Percentiles rank a stretch among this genome's conserved stretches.
phyloP scores from a whole-genome alignment of 352 stramenopile genomes.

The Globisporangium uncinulatum region DNA sequence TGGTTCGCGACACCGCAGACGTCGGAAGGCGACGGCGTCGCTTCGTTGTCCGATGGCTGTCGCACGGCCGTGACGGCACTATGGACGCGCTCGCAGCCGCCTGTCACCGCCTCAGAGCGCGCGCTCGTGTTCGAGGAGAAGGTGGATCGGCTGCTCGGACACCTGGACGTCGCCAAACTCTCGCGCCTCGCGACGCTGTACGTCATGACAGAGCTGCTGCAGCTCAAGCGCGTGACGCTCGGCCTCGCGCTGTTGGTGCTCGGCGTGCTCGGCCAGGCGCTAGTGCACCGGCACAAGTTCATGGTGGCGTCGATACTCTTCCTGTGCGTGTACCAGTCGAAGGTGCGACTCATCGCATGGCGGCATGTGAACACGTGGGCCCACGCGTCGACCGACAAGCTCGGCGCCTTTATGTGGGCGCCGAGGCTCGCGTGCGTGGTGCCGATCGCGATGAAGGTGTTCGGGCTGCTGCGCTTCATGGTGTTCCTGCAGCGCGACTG shows the following conservation, averaged over 20 bases:
- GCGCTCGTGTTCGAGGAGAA: constrained; percentile 50
- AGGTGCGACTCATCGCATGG: constrained; percentile 34
- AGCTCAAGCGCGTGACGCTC: constrained; percentile 36
- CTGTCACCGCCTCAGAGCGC: background rate
- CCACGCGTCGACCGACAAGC: constrained; percentile 57
- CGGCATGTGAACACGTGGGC: constrained; percentile 39
- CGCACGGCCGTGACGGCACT: constrained; percentile 1
- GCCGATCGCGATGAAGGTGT: constrained; percentile 61
- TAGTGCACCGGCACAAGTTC: constrained; percentile 66
- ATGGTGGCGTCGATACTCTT: constrained; percentile 70
- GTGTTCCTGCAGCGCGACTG: constrained; percentile 60
- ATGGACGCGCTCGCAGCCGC: background rate
- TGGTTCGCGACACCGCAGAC: background rate
- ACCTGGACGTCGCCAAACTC: constrained; percentile 53
- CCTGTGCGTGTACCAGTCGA: constrained; percentile 55
- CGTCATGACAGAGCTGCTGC: constrained; percentile 46
- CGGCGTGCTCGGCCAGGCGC: constrained; percentile 39
- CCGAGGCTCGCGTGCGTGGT: constrained; percentile 44
- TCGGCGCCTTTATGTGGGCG: constrained; percentile 48
- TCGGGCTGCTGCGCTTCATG: constrained; percentile 72
- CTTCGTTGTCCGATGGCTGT: background rate
- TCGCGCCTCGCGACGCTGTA: constrained; percentile 42
- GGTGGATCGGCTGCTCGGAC: constrained; percentile 41
- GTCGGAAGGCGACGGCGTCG: no score
- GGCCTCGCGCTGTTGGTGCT: constrained; percentile 44